These are phyloP conservation scores for Eragrostis tef DNA, from an alignment of 202 grass and related monocot genomes.

Conservation along the genomic window DNA sequence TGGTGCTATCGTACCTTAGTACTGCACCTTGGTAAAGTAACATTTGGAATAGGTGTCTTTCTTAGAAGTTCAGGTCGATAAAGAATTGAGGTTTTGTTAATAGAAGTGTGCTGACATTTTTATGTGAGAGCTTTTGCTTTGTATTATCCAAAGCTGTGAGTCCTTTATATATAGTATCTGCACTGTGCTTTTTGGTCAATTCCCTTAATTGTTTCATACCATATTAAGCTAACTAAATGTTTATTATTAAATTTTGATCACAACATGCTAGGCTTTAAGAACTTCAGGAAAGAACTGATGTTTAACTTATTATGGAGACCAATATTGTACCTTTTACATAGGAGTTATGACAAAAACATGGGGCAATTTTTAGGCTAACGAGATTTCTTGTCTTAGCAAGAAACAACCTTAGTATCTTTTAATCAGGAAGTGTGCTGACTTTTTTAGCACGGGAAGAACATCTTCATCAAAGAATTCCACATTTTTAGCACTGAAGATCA, in stretches of 20 bases:
- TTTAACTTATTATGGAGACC: background rate
- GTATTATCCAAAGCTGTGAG: background rate
- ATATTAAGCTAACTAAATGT: slow-evolving; percentile 22
- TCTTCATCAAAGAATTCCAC: no score
- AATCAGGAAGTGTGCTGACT: no score
- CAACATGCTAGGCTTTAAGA: background rate
- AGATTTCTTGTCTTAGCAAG: background rate
- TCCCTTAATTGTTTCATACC: background rate
- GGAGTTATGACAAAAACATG: background rate
- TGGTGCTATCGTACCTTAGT: slow-evolving; percentile 14
- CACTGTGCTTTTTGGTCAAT: background rate
- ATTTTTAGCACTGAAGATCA: no score
- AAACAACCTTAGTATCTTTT: no score
- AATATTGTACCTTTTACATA: background rate
- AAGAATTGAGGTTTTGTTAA: background rate
- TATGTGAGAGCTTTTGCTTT: slow-evolving; percentile 9
- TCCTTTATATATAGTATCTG: slow-evolving; percentile 15
- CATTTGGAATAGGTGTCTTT: background rate
- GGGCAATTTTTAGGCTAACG: background rate
- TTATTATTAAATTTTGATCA: background rate
- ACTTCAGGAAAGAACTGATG: background rate
- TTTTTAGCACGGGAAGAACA: no score
- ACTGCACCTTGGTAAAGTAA: slow-evolving; percentile 33
- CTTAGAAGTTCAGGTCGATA: background rate
- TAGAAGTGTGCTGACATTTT: background rate